These are phyloP conservation scores for Cucumis melo DNA, from an alignment of 306 rosid genomes.

Conservation along the genomic window DNA sequence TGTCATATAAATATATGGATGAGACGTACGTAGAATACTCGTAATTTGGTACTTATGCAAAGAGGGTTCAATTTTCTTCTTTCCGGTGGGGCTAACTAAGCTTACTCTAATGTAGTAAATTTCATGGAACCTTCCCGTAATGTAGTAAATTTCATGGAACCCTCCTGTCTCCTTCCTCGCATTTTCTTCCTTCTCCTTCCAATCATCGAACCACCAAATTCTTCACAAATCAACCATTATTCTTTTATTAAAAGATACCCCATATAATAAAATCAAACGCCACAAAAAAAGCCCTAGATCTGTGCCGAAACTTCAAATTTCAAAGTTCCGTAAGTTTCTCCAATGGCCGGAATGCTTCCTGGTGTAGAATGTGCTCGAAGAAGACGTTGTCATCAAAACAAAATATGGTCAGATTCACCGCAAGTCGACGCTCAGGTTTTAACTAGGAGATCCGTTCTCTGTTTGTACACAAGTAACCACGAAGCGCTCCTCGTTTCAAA, in stretches of 20 bases:
- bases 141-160: too few species aligned
- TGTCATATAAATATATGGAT: too few species aligned
- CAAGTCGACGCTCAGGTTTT: constrained; percentile 13
- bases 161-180: neutral
- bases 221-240: neutral
- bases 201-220: neutral
- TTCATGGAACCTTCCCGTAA: constrained; percentile 1
- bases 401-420: constrained; percentile 19
- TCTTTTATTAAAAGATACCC: neutral
- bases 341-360: constrained; percentile 71
- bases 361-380: constrained; percentile 94
- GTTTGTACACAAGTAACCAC: constrained; percentile 41
- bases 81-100: neutral
- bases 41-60: neutral
- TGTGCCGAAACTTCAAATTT: neutral
- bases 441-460: constrained; percentile 37
- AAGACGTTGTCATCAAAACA: constrained; percentile 43
- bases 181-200: neutral
- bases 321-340: neutral
- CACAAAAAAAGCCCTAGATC: neutral
- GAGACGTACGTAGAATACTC: too few species aligned
- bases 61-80: neutral
- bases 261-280: neutral
- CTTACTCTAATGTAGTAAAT: neutral
- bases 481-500: constrained; percentile 26